Conservation (phyloP, 78 protist genomes). For the Dictyostelium intermedium region DNA sequence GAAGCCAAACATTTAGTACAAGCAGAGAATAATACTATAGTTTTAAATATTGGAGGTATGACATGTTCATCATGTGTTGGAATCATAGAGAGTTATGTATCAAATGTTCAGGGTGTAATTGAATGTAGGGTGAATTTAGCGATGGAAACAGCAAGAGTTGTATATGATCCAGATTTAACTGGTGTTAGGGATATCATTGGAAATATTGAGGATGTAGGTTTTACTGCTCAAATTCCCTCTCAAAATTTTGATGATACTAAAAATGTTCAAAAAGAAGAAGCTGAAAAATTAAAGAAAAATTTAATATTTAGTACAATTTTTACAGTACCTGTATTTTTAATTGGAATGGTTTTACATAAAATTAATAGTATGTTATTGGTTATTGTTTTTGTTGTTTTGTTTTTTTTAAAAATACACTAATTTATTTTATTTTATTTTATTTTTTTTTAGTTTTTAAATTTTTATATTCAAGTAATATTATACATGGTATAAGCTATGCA, state of each 20-base stretch:
- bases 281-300: conserved; percentile 13
- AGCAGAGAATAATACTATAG: conserved; percentile 45
- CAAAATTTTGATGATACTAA: conserved; percentile 32
- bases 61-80: conserved; percentile 85
- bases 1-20: conserved; percentile 56
- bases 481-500: conserved; percentile 59
- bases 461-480: conserved; percentile 3
- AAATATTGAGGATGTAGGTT: conserved; percentile 76
- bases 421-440: background rate
- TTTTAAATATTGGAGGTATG: conserved; percentile 79
- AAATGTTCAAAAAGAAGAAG: conserved; percentile 53
- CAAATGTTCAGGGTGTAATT: conserved; percentile 21
- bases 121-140: conserved; percentile 69
- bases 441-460: conserved; percentile 35
- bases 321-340: conserved; percentile 64
- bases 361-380: conserved; percentile 12
- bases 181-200: conserved; percentile 64
- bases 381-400: too few species aligned
- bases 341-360: conserved; percentile 73
- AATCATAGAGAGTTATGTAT: conserved; percentile 50
- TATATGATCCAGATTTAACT: conserved; percentile 59
- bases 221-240: conserved; percentile 66
- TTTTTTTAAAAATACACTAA: too few species aligned
- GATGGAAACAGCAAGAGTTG: conserved; percentile 35
- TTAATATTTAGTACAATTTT: conserved; percentile 12